These are phyloP conservation scores for Neurospora sp. DNA, from an alignment of 495 filamentous ascomycete genomes.

Conservation along the genomic window DNA sequence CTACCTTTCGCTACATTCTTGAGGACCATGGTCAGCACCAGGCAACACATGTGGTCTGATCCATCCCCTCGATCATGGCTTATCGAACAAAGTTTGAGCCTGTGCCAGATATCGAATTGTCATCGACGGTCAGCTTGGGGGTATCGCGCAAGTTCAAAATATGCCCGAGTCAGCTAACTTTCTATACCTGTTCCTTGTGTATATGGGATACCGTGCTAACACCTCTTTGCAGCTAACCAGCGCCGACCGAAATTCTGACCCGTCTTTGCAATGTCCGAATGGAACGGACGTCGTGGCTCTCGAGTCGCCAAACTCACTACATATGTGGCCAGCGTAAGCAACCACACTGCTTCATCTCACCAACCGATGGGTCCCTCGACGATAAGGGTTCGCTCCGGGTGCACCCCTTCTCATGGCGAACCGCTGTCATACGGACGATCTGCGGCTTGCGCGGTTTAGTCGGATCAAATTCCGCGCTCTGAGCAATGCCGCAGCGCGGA, in stretches of 20 bases:
- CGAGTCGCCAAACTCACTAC: background rate
- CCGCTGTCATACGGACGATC: background rate
- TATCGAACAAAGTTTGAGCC: background rate
- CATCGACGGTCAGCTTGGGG: background rate
- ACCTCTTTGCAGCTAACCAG: background rate
- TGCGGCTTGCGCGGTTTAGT: background rate
- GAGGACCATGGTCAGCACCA: background rate
- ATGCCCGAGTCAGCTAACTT: background rate
- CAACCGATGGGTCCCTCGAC: background rate
- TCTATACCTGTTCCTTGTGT: background rate
- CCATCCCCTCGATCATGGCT: background rate
- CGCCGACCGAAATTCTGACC: background rate
- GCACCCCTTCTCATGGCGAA: background rate
- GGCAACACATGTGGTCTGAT: background rate
- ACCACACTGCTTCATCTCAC: background rate
- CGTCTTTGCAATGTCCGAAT: background rate
- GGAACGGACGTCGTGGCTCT: background rate
- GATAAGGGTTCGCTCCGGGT: background rate
- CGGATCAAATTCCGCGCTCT: background rate
- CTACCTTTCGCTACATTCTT: background rate
- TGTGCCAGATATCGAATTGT: background rate
- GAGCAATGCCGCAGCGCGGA: background rate
- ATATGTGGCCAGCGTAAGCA: background rate
- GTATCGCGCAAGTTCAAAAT: background rate
- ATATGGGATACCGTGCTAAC: background rate